Conservation (phyloP, 2,329 filamentous ascomycete species). For the Aspergillus sp. region DNA sequence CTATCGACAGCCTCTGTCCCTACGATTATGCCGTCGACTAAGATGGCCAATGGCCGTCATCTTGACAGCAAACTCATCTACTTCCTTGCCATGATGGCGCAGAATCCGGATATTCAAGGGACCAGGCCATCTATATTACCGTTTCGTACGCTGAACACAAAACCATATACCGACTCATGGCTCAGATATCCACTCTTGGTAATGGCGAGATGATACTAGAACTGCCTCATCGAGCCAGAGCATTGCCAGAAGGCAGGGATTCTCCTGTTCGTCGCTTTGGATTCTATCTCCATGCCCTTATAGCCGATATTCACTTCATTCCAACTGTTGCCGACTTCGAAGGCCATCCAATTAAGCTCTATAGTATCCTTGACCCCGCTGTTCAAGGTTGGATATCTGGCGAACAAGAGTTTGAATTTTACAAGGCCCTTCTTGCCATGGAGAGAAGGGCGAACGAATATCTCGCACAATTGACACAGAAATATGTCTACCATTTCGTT, state of each 20-base stretch:
- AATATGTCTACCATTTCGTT: conserved; percentile 19
- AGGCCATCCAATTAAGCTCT: conserved; percentile 14
- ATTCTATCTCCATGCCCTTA: conserved; percentile 8
- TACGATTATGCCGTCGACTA: not conserved
- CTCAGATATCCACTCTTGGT: conserved; percentile 6
- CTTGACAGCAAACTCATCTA: conserved; percentile 2
- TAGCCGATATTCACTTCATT: conserved; percentile 7
- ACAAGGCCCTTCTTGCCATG: conserved; percentile 13
- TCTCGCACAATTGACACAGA: conserved; percentile 9
- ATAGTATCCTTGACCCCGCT: conserved; percentile 10
- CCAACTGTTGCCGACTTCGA: conserved; percentile 16
- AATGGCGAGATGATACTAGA: conserved; percentile 2
- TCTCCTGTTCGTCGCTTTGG: conserved; percentile 8
- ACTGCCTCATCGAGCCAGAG: conserved; percentile 2
- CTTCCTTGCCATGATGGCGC: conserved; percentile 5
- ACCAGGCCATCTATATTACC: conserved; percentile 10
- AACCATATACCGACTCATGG: conserved; percentile 14
- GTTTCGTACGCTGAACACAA: conserved; percentile 9
- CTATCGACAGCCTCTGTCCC: not conserved
- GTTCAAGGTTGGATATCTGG: conserved; percentile 7
- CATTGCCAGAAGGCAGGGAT: not conserved
- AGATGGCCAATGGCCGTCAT: not conserved
- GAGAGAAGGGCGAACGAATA: conserved; percentile 17
- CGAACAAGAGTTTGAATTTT: conserved; percentile 7
- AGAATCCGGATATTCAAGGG: conserved; percentile 5